These are phyloP conservation scores for Cladosporium sp. DNA, from an alignment of 2,329 filamentous ascomycete species.

Conservation along the genomic window DNA sequence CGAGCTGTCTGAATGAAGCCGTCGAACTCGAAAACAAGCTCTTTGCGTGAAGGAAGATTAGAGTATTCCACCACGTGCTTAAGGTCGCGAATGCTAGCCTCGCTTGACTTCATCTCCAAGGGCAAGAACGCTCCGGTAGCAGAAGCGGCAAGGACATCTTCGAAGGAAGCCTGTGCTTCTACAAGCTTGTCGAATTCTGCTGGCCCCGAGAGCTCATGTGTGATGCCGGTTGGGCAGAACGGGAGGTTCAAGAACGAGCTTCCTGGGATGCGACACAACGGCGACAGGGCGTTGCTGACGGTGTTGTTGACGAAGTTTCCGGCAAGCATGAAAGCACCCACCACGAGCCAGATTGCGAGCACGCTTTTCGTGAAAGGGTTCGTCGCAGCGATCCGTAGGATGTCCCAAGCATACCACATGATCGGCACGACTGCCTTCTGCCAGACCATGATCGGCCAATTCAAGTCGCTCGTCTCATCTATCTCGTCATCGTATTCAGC, in stretches of 20 bases:
- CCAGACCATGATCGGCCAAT: constrained; percentile 34
- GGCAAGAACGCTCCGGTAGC: constrained; percentile 68
- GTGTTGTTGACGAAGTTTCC: constrained; percentile 65
- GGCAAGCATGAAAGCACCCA: constrained; percentile 61
- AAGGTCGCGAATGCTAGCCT: constrained; percentile 73
- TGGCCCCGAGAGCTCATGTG: constrained; percentile 33
- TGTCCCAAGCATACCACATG: constrained; percentile 55
- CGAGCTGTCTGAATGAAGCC: constrained; percentile 72
- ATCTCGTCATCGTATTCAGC: constrained; percentile 29
- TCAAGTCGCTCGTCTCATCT: constrained; percentile 29
- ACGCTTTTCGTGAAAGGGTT: constrained; percentile 64
- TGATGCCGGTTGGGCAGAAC: constrained; percentile 54
- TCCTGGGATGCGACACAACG: constrained; percentile 71
- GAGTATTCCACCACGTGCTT: constrained; percentile 72
- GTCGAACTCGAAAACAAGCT: constrained; percentile 74
- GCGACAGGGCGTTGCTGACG: constrained; percentile 63
- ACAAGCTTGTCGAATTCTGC: constrained; percentile 76
- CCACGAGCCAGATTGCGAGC: constrained; percentile 62
- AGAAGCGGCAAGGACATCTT: constrained; percentile 70
- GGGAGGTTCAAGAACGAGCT: constrained; percentile 62
- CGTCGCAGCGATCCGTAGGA: constrained; percentile 61
- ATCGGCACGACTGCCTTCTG: constrained; percentile 39
- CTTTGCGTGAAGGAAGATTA: constrained; percentile 65
- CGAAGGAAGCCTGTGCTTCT: constrained; percentile 72
- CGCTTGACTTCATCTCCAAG: constrained; percentile 76